phyloP scores from a whole-genome alignment of 495 filamentous ascomycete species.

The Tricharina praecox region DNA sequence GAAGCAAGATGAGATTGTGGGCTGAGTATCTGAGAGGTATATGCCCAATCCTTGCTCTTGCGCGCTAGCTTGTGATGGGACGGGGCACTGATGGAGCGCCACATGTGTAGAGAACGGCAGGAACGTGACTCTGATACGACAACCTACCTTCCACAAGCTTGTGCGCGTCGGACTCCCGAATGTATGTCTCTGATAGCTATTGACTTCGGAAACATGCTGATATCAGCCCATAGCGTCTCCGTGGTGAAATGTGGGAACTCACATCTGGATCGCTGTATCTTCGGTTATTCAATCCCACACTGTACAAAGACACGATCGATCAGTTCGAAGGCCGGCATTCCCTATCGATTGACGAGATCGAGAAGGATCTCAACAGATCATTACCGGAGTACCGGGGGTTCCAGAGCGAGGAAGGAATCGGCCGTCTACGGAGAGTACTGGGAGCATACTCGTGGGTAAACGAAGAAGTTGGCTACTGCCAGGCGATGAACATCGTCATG shows the following conservation, averaged over 20 bases:
- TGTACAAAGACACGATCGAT: conserved; percentile 65
- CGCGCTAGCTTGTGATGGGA: too few species aligned
- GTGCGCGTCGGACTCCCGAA: conserved; percentile 93
- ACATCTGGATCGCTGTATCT: conserved; percentile 79
- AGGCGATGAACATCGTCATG: conserved; percentile 98
- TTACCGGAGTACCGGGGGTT: conserved; percentile 94
- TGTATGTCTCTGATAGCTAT: conserved; percentile 18
- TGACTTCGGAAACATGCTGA: too few species aligned
- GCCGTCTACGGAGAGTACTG: conserved; percentile 68
- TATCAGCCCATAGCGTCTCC: conserved; percentile 38
- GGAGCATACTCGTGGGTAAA: conserved; percentile 96
- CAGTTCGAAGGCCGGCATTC: conserved; percentile 72
- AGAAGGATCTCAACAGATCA: conserved; percentile 92
- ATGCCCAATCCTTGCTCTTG: conserved; percentile 5
- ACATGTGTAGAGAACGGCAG: conserved; percentile 62
- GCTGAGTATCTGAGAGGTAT: conserved; percentile 73
- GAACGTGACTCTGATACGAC: conserved; percentile 77
- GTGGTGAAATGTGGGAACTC: conserved; percentile 93
- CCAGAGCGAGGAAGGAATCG: conserved; percentile 91
- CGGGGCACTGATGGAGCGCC: background rate
- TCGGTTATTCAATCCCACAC: conserved; percentile 64
- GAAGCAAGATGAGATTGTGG: conserved; percentile 96
- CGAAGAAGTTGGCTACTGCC: conserved; percentile 88
- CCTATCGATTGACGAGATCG: conserved; percentile 93
- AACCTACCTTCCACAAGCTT: conserved; percentile 93